Percentiles rank a stretch among this genome's conserved stretches.
Conservation (phyloP, 2,329 filamentous ascomycete genomes). For the Dothideomycetes sp. region DNA sequence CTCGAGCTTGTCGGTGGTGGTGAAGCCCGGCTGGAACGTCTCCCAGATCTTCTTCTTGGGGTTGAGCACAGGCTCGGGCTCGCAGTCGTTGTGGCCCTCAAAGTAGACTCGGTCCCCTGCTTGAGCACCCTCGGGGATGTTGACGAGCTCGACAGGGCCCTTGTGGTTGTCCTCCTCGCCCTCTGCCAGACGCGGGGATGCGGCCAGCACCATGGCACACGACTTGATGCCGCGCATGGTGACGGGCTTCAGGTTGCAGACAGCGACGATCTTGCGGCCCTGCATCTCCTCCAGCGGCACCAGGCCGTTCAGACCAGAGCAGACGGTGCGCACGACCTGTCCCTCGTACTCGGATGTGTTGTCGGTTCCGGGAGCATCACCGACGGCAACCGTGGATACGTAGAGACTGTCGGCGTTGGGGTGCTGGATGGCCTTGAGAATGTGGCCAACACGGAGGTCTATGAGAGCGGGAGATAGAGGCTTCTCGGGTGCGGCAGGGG, state of each 20-base stretch:
- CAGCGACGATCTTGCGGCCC: conserved; percentile 83
- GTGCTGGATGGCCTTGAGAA: conserved; percentile 90
- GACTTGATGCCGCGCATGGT: conserved; percentile 91
- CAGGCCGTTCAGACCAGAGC: conserved; percentile 89
- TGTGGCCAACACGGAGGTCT: conserved; percentile 92
- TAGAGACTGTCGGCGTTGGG: conserved; percentile 93
- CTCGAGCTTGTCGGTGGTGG: conserved; percentile 68
- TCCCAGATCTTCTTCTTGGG: conserved; percentile 99
- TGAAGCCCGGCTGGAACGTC: conserved; percentile 90
- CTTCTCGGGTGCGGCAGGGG: conserved; percentile 53
- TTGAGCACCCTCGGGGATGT: conserved; percentile 63
- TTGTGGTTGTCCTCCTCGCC: conserved; percentile 79
- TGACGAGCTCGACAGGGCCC: conserved; percentile 84
- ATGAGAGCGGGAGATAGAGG: conserved; percentile 77
- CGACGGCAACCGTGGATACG: conserved; percentile 91
- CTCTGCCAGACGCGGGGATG: conserved; percentile 71
- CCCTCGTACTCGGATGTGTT: conserved; percentile 89
- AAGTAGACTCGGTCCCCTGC: conserved; percentile 87
- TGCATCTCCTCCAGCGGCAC: conserved; percentile 95
- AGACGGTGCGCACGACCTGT: conserved; percentile 86
- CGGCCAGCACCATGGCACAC: conserved; percentile 85
- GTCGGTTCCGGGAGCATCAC: conserved; percentile 72
- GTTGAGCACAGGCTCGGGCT: conserved; percentile 88
- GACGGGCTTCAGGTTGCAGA: conserved; percentile 97
- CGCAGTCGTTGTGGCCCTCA: conserved; percentile 75